A percentile compares a stretch with the other conserved stretches of the same genome.
These are phyloP conservation scores for Farysia itapuensis DNA, from an alignment of 1,284 basidiomycete genomes.

Conservation along the genomic window DNA sequence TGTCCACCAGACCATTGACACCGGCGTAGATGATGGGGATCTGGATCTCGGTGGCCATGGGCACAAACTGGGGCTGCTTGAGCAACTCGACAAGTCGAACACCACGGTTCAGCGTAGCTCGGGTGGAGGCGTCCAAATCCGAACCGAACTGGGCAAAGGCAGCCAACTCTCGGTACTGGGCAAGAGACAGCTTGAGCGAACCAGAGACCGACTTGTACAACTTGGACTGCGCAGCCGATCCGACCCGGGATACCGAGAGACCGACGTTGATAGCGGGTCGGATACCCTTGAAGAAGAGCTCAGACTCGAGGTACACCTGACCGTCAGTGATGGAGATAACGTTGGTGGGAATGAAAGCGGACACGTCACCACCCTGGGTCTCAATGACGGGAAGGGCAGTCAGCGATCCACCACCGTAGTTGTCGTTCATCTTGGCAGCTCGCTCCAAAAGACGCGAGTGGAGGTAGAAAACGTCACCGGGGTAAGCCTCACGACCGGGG, in stretches of 20 bases:
- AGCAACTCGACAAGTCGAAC: constrained; percentile 96
- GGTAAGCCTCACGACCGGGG: constrained; percentile 99
- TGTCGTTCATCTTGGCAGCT: constrained; percentile 99
- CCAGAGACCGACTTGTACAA: constrained; percentile 94
- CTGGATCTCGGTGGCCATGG: constrained; percentile 81
- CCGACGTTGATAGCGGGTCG: constrained; percentile 99
- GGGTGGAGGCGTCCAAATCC: constrained; percentile 97
- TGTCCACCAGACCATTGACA: constrained; percentile 76
- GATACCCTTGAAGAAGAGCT: constrained; percentile 98
- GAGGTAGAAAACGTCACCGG: constrained; percentile 99
- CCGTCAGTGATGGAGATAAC: constrained; percentile 60
- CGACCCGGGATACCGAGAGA: constrained; percentile 99
- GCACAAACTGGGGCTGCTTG: constrained; percentile 92
- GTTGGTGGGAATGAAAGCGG: constrained; percentile 67
- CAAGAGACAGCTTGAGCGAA: constrained; percentile 98
- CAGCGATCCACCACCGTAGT: constrained; percentile 94
- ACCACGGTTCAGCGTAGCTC: constrained; percentile 81
- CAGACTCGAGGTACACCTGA: constrained; percentile 59
- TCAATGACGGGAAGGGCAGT: constrained; percentile 99
- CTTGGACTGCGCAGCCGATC: constrained; percentile 93
- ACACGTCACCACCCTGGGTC: constrained; percentile 99
- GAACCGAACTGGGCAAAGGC: constrained; percentile 99
- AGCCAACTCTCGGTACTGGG: constrained; percentile 99
- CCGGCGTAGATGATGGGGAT: constrained; percentile 98
- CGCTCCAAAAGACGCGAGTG: constrained; percentile 99